Evolutionary conservation across 345 rosid species (phyloP).

Genomic region (Clausena lansium): DNA sequence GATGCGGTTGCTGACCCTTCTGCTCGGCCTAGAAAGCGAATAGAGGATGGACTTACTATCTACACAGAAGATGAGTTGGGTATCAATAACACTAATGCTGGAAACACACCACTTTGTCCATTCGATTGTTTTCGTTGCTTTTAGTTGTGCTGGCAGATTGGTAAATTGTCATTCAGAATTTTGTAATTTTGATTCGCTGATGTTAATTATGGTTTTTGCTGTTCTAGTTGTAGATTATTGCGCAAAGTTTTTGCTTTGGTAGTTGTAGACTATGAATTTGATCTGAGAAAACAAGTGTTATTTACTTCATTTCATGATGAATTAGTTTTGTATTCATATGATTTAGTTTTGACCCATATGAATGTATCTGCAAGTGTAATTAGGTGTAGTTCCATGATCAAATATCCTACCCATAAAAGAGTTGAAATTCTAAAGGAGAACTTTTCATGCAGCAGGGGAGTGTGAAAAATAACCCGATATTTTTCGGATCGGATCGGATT

Average conservation of each 20-base stretch:
- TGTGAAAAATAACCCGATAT: too few species aligned
- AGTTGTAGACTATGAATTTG: not conserved
- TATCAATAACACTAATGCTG: slow-evolving; percentile 47
- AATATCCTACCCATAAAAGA: not conserved
- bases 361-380: not conserved
- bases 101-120: slow-evolving; percentile 73
- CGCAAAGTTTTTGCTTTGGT: not conserved
- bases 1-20: slow-evolving; percentile 8
- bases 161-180: not conserved
- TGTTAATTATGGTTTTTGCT: not conserved
- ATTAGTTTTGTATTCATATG: not conserved
- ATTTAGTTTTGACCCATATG: not conserved
- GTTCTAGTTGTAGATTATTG: not conserved
- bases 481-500: too few species aligned
- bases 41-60: slow-evolving; percentile 50
- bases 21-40: slow-evolving; percentile 41
- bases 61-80: slow-evolving; percentile 76
- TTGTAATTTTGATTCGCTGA: not conserved
- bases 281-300: not conserved
- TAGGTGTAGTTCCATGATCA: not conserved
- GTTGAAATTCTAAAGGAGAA: not conserved
- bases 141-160: not conserved
- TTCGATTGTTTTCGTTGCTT: slow-evolving; percentile 41
- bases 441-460: not conserved
- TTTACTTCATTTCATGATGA: not conserved